Conservation (phyloP, 2,329 filamentous ascomycete genomes). For the Alternaria gaisen region DNA sequence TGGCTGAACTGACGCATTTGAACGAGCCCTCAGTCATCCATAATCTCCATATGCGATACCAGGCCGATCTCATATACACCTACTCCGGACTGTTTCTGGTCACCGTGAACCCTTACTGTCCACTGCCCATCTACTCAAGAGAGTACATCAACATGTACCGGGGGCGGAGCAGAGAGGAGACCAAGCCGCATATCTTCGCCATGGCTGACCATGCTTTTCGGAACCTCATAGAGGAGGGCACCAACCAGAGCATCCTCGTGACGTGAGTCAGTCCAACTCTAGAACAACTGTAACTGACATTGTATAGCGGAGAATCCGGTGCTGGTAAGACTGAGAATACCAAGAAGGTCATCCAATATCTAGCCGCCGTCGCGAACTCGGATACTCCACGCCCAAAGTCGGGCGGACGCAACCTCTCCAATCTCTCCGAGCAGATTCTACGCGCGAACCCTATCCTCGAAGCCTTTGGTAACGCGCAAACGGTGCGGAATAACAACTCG, state of each 20-base stretch:
- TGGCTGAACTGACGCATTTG: constrained; percentile 97
- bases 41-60: constrained; percentile 94
- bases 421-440: constrained; percentile 94
- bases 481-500: constrained; percentile 97
- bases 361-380: constrained; percentile 89
- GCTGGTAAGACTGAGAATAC: constrained; percentile 99
- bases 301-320: constrained; percentile 81
- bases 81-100: constrained; percentile 98
- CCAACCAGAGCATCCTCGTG: constrained; percentile 97
- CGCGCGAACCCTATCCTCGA: constrained; percentile 97
- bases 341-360: constrained; percentile 98
- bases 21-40: constrained; percentile 98
- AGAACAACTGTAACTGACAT: constrained; percentile 26
- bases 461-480: constrained; percentile 97
- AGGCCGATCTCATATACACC: constrained; percentile 94
- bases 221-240: constrained; percentile 91
- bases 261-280: constrained; percentile 62
- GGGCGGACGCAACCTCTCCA: constrained; percentile 75
- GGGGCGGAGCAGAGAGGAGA: constrained; percentile 88
- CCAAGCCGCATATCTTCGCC: constrained; percentile 95
- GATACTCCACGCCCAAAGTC: constrained; percentile 71
- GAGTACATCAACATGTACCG: constrained; percentile 99
- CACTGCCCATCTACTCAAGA: constrained; percentile 92
- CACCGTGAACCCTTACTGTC: constrained; percentile 95
- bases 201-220: constrained; percentile 97